Evolutionary conservation across 352 stramenopile species (phyloP).

Genomic region (Globisporangium okanoganense): DNA sequence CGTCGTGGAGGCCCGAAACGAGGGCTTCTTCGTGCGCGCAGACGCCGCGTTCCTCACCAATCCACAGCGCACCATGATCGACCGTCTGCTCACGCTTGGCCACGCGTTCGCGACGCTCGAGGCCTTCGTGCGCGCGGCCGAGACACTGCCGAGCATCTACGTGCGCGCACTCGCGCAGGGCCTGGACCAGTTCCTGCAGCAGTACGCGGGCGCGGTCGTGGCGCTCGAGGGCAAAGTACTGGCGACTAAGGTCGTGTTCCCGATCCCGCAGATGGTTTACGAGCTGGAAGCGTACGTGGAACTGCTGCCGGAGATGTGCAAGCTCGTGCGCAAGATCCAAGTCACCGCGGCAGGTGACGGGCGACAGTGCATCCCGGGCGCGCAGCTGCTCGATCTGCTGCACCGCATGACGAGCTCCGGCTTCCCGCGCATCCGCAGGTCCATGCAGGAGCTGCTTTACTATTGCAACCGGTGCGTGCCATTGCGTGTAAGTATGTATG

Average conservation of each 20-base stretch:
- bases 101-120: constrained; percentile 46
- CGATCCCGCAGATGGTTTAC: constrained; percentile 59
- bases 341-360: not conserved
- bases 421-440: constrained; percentile 48
- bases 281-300: constrained; percentile 65
- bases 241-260: constrained; percentile 36
- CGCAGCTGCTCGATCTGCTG: constrained; percentile 38
- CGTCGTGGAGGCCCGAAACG: constrained; percentile 44
- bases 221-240: constrained; percentile 55
- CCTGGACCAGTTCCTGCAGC: constrained; percentile 42
- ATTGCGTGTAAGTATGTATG: not conserved
- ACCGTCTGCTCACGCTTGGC: constrained; percentile 54
- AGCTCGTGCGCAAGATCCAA: constrained; percentile 38
- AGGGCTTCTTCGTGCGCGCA: constrained; percentile 54
- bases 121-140: constrained; percentile 32
- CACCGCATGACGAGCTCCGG: constrained; percentile 42
- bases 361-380: constrained; percentile 24
- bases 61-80: constrained; percentile 48
- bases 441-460: constrained; percentile 53
- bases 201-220: constrained; percentile 52
- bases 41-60: constrained; percentile 40
- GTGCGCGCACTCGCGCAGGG: constrained; percentile 53
- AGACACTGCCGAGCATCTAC: constrained; percentile 43
- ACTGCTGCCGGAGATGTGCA: constrained; percentile 52
- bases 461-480: constrained; percentile 44